Conservation (phyloP, 495 filamentous ascomycete genomes). For the Opeltia flavorubescens region DNA sequence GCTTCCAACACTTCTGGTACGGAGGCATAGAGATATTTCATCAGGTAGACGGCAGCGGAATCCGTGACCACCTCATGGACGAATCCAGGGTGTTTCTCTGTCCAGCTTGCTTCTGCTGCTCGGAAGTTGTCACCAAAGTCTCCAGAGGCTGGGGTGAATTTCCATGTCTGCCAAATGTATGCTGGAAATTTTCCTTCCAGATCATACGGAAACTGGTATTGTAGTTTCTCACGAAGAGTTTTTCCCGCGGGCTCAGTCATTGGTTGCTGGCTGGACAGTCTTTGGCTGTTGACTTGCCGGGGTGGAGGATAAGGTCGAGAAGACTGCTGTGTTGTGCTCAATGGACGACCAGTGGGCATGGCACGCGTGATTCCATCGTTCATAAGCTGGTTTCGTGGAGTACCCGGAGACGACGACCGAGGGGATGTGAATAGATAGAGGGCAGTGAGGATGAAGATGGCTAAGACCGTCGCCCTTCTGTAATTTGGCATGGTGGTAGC, state of each 20-base stretch:
- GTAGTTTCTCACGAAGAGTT: constrained; percentile 68
- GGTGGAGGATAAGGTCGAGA: constrained; percentile 24
- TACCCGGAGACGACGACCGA: constrained; percentile 25
- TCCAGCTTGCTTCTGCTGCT: constrained; percentile 79
- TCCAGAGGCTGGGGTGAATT: constrained; percentile 66
- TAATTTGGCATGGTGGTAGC: constrained; percentile 45
- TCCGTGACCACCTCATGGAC: constrained; percentile 97
- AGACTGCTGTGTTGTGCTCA: constrained; percentile 13
- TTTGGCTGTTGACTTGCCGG: constrained; percentile 19
- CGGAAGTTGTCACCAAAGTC: constrained; percentile 65
- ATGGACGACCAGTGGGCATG: constrained; percentile 9
- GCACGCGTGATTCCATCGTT: constrained; percentile 7
- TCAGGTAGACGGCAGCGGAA: constrained; percentile 60
- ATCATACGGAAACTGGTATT: constrained; percentile 89
- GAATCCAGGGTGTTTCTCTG: constrained; percentile 76
- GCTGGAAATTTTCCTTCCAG: constrained; percentile 78
- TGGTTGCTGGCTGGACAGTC: constrained; percentile 27
- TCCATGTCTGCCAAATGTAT: constrained; percentile 99
- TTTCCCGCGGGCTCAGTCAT: constrained; percentile 41
- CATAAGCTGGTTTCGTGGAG: constrained; percentile 11
- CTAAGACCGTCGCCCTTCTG: constrained; percentile 54
- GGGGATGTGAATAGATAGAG: constrained; percentile 57
- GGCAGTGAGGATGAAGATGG: constrained; percentile 51
- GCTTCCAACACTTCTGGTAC: constrained; percentile 89
- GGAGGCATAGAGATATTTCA: constrained; percentile 74